These are phyloP conservation scores for Botrytis aclada DNA, from an alignment of 2,329 filamentous ascomycete species.

Conservation along the genomic window DNA sequence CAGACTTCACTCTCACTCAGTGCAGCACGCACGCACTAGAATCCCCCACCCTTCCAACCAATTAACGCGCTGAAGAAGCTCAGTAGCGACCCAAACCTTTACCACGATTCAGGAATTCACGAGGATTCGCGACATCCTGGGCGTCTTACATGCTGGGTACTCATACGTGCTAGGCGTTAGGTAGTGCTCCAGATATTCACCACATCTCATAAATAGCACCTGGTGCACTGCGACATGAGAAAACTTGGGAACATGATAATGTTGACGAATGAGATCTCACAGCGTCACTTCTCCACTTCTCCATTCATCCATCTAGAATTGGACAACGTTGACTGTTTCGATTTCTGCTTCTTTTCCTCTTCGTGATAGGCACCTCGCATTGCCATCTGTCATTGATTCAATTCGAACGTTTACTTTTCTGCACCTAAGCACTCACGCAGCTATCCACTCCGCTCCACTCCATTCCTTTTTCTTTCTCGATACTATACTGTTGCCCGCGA, in stretches of 20 bases:
- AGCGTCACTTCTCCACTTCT: background rate
- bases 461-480: background rate
- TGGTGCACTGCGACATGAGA: background rate
- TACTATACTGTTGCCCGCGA: background rate
- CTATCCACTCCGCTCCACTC: background rate
- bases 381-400: conserved; percentile 5
- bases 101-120: background rate
- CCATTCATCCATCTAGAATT: background rate
- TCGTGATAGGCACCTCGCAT: background rate
- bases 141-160: background rate
- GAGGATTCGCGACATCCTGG: background rate
- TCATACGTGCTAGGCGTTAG: background rate
- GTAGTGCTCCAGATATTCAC: background rate
- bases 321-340: background rate
- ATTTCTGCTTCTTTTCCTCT: background rate
- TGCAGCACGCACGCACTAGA: background rate
- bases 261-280: background rate
- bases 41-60: background rate
- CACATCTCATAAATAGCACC: background rate
- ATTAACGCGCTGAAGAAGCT: background rate
- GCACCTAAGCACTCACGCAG: background rate
- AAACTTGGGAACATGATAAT: background rate
- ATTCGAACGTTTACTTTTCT: background rate
- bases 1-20: background rate
- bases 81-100: background rate